Base-by-base conservation (phyloP, 345 rosid species). In the Eutrema yunnanense region DNA sequence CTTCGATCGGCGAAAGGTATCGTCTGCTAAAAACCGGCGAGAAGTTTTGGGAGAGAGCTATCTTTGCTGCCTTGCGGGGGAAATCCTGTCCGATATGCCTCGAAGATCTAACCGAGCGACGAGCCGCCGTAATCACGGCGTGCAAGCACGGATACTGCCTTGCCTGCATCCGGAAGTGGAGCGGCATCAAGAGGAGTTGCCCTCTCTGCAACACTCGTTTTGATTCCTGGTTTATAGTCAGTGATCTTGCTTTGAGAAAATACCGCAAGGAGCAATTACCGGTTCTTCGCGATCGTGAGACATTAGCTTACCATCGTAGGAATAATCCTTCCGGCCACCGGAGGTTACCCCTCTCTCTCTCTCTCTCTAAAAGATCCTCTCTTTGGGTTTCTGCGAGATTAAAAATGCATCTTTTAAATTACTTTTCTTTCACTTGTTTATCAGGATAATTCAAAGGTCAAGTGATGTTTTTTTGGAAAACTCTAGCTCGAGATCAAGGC, bases 191-290 rank as follows among this genome's bases (percentile, higher is more conserved):
- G 83, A 82, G 90, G 58, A 82, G 42, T 27, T 86, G 94, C 57
- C 94, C 96, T 62, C 90, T 92, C 75, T 86, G 97, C 80, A 89
- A 84, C 78, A 65, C 77, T n/a, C 44, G 54, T 40, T 86, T 87
- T 72, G 73, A 81, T 77, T 89, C 90, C 0, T 87, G 87, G 89
- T 81, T 84, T 72, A 79, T 67, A 70, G 68, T 65, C 2, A 79
- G 73, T 78, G 71, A 79, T 69, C 59, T 73, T 65, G 77, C 79
- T 6, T 76, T 82, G 22, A 41, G 78, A 11, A 67, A 9, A 5
- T 87, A 81, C 73, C 41, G 59, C 43, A 82, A 61, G 36, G 83
- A 81, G 78, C 74, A 63, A 9, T 71, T 89, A 49, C 81, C 80
- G 7, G 30, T 82, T 58, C 67, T 69, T 14, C 56, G 44, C 11